A percentile compares a stretch with the other conserved stretches of the same genome.
These are phyloP conservation scores for Dictyostelium brefeldianum DNA, from an alignment of 78 protist genomes.

Conservation along the genomic window DNA sequence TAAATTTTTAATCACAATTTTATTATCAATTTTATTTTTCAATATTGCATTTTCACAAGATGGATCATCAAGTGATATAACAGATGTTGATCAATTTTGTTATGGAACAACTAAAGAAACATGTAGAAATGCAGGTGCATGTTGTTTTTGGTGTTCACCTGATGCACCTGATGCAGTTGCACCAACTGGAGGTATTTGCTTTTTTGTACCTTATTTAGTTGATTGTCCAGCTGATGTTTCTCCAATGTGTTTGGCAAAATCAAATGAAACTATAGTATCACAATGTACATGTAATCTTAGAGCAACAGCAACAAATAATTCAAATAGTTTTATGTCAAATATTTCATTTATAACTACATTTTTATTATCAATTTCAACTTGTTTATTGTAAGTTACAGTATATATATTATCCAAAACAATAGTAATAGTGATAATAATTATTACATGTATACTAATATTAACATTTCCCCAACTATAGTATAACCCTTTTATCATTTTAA, in stretches of 20 bases:
- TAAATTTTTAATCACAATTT: neutral
- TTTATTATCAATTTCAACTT: neutral
- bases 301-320: neutral
- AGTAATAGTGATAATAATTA: no score
- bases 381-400: constrained; percentile 17
- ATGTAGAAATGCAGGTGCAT: constrained; percentile 7
- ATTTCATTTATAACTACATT: neutral
- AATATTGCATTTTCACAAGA: neutral
- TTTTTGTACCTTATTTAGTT: neutral
- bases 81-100: constrained; percentile 9
- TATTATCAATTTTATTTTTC: neutral
- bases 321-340: neutral
- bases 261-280: neutral
- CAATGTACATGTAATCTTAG: constrained; percentile 25
- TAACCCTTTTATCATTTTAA: no score
- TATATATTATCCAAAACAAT: no score
- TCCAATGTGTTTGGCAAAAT: neutral
- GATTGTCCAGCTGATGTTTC: neutral
- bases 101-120: neutral
- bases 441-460: no score
- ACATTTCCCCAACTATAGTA: no score
- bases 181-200: neutral
- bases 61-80: neutral
- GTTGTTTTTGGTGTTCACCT: constrained; percentile 46
- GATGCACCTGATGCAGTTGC: neutral